These are phyloP conservation scores for Zygoascus hellenicus DNA, from an alignment of 1,139 yeast genomes.

Conservation along the genomic window DNA sequence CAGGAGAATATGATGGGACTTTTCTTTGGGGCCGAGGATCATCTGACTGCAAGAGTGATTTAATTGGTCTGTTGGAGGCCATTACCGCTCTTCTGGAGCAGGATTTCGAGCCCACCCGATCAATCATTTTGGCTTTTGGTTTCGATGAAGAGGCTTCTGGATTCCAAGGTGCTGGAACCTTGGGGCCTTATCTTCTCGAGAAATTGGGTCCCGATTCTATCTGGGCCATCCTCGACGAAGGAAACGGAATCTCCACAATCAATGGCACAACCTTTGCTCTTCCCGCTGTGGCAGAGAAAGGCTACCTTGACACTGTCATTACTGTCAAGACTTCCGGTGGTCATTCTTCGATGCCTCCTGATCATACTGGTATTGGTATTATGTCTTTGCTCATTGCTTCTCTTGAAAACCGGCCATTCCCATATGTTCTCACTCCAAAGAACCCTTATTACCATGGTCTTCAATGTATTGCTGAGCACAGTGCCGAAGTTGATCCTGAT, in stretches of 20 bases:
- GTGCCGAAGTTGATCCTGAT: slow-evolving; percentile 16
- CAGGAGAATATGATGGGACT: slow-evolving; percentile 59
- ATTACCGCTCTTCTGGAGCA: slow-evolving; percentile 46
- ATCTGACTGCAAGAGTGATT: slow-evolving; percentile 55
- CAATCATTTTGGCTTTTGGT: slow-evolving; percentile 55
- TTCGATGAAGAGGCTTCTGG: slow-evolving; percentile 71
- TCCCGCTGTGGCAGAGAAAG: slow-evolving; percentile 66
- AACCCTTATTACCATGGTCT: slow-evolving; percentile 47
- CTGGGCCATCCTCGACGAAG: slow-evolving; percentile 58
- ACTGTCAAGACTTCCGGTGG: slow-evolving; percentile 62
- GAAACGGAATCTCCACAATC: slow-evolving; percentile 41
- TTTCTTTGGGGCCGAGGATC: slow-evolving; percentile 60
- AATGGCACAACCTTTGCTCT: slow-evolving; percentile 48
- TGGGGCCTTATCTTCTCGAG: slow-evolving; percentile 42
- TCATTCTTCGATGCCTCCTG: slow-evolving; percentile 66
- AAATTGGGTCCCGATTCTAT: slow-evolving; percentile 53
- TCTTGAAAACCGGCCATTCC: slow-evolving; percentile 49
- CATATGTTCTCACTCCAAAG: slow-evolving; percentile 40
- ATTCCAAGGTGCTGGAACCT: slow-evolving; percentile 46
- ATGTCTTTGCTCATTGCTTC: slow-evolving; percentile 48
- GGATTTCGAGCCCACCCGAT: slow-evolving; percentile 48
- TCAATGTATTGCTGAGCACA: slow-evolving; percentile 33
- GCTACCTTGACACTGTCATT: slow-evolving; percentile 49
- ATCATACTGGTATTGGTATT: slow-evolving; percentile 67
- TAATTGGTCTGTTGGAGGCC: slow-evolving; percentile 54